Evolutionary conservation across 2,329 filamentous ascomycete species (phyloP).

Genomic region (Talaromyces verruculosus): DNA sequence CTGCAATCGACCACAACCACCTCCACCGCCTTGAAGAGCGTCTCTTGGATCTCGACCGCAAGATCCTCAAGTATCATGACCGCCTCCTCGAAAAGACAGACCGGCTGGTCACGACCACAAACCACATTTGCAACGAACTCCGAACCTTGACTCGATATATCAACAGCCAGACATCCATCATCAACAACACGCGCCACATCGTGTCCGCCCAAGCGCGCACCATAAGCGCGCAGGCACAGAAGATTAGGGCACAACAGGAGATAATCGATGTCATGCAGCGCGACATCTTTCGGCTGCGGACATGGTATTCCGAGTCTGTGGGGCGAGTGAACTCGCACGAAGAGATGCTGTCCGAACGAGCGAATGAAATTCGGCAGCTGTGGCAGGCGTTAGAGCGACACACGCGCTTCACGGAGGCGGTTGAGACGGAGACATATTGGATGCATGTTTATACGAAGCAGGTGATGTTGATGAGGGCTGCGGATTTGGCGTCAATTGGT

Average conservation of each 20-base stretch:
- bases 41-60: not conserved
- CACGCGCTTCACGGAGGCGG: not conserved
- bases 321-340: not conserved
- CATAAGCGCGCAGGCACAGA: not conserved
- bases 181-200: conserved; percentile 1
- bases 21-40: not conserved
- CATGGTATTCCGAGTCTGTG: not conserved
- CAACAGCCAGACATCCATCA: not conserved
- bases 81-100: not conserved
- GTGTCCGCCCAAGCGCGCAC: conserved; percentile 7
- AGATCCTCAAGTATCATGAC: not conserved
- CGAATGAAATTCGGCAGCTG: not conserved
- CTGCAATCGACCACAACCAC: not conserved
- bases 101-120: not conserved
- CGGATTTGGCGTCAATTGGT: not conserved
- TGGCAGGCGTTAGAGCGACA: not conserved
- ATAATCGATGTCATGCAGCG: conserved; percentile 7
- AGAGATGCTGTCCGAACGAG: not conserved
- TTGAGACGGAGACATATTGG: conserved; percentile 8
- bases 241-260: not conserved
- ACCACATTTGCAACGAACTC: not conserved
- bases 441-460: conserved; percentile 13
- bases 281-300: not conserved
- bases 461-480: conserved; percentile 4
- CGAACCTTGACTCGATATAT: not conserved